A percentile compares a stretch with the other conserved stretches of the same genome.
phyloP scores from a whole-genome alignment of 1,139 yeast species.

The Scheffersomyces lignicola region DNA sequence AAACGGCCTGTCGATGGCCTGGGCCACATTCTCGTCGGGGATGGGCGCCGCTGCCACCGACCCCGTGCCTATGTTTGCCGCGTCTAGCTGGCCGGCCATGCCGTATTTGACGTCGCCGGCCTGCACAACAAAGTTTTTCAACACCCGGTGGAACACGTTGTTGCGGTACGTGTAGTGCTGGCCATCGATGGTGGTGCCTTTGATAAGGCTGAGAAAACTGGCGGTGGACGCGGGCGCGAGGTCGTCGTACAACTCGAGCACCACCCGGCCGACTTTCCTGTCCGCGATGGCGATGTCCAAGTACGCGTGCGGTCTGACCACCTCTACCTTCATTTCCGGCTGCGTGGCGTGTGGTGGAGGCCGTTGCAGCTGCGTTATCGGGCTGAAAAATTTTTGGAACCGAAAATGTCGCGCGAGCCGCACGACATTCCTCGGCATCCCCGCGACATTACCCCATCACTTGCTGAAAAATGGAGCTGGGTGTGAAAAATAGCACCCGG shows the following conservation, averaged over 20 bases:
- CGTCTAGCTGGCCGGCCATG: constrained; percentile 24
- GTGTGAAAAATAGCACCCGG: no score
- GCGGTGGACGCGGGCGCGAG: constrained; percentile 60
- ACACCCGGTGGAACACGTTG: constrained; percentile 63
- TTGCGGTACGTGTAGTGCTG: constrained; percentile 32
- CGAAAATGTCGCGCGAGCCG: constrained; percentile 1
- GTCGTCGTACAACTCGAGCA: constrained; percentile 53
- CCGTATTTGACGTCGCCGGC: constrained; percentile 61
- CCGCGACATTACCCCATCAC: no score
- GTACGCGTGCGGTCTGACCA: constrained; percentile 40
- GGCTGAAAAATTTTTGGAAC: constrained; percentile 3
- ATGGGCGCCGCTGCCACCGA: constrained; percentile 44
- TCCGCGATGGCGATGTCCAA: constrained; percentile 58
- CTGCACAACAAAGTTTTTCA: constrained; percentile 79
- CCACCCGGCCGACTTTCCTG: constrained; percentile 58
- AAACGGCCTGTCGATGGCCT: constrained; percentile 47
- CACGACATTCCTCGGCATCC: background rate
- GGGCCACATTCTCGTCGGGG: constrained; percentile 60
- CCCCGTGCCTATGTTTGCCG: constrained; percentile 50
- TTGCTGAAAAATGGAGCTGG: no score
- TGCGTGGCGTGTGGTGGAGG: background rate
- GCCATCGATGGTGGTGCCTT: constrained; percentile 27
- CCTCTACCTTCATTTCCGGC: constrained; percentile 33
- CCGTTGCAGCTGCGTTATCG: background rate
- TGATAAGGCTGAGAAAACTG: constrained; percentile 53